A percentile compares a stretch with the other conserved stretches of the same genome.
Conservation (phyloP, 2,329 filamentous ascomycete genomes). For the Kalaharituber pfeilii region DNA sequence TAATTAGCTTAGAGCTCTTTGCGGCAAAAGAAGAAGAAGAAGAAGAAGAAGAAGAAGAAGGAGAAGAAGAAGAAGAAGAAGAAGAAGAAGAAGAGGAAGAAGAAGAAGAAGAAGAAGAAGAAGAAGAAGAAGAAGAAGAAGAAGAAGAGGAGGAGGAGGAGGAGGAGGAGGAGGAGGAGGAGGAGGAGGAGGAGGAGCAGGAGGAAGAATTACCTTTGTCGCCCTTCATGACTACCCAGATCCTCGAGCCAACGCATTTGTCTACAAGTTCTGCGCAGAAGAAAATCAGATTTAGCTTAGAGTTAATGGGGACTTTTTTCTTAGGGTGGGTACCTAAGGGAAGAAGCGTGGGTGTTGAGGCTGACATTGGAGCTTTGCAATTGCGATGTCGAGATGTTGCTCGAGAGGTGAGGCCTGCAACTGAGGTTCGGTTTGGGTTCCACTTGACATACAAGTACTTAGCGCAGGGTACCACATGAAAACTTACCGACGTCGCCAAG, state of each 20-base stretch:
- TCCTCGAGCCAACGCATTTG: constrained; percentile 92
- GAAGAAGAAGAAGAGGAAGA: background rate
- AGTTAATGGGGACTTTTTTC: constrained; percentile 14
- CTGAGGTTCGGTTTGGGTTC: too few relatives aligned
- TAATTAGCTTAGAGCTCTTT: too few relatives aligned
- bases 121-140: background rate
- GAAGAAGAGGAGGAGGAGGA: background rate
- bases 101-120: too few relatives aligned
- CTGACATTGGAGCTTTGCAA: constrained; percentile 6
- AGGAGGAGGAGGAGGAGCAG: background rate
- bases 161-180: background rate
- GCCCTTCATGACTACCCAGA: constrained; percentile 99
- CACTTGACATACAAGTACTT: too few relatives aligned
- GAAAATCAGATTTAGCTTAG: constrained; percentile 3
- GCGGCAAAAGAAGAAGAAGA: constrained; percentile 9
- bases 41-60: too few relatives aligned
- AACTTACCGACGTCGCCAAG: too few relatives aligned
- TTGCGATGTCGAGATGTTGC: too few relatives aligned
- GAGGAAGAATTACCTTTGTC: constrained; percentile 57
- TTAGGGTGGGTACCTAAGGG: constrained; percentile 40
- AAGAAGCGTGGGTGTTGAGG: constrained; percentile 57
- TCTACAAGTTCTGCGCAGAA: constrained; percentile 69
- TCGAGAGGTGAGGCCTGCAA: too few relatives aligned
- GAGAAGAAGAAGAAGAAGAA: background rate
- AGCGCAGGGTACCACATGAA: too few relatives aligned